A percentile compares a stretch with the other conserved stretches of the same genome.
Conservation (phyloP, 1,284 basidiomycete species). For the Cryptococcus sp. region DNA sequence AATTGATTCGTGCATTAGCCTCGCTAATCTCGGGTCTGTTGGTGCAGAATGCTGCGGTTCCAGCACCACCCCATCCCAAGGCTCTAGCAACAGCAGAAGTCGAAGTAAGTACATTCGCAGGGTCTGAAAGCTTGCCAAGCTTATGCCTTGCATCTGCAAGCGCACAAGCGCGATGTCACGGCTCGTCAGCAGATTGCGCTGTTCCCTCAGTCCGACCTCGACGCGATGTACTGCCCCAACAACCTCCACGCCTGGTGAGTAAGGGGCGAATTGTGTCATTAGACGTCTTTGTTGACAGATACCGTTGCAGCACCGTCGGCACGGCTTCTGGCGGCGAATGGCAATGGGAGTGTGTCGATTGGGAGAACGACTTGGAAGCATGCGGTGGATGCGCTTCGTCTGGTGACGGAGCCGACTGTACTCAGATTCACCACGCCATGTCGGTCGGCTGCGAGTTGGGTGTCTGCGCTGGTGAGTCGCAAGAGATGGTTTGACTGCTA, state of each 20-base stretch:
- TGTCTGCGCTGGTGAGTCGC: constrained; percentile 60
- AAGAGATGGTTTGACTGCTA: not conserved
- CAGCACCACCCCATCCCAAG: constrained; percentile 17
- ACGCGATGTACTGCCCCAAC: constrained; percentile 45
- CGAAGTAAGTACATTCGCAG: not conserved
- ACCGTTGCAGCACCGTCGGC: constrained; percentile 25
- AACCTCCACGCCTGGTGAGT: constrained; percentile 44
- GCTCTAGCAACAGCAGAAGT: constrained; percentile 6
- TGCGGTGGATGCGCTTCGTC: constrained; percentile 72
- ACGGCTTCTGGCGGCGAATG: constrained; percentile 29
- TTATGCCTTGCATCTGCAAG: not conserved
- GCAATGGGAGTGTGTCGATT: constrained; percentile 54
- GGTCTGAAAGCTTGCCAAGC: not conserved
- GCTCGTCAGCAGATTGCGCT: constrained; percentile 20
- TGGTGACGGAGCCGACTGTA: constrained; percentile 70
- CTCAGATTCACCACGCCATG: constrained; percentile 63
- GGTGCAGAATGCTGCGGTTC: constrained; percentile 33
- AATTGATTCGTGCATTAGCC: not conserved
- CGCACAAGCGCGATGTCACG: constrained; percentile 27
- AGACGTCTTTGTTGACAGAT: constrained; percentile 5
- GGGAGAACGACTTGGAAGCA: constrained; percentile 47
- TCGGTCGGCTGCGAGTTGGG: constrained; percentile 68
- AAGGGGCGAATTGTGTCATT: not conserved
- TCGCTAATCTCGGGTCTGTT: not conserved
- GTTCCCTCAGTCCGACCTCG: constrained; percentile 35